Conservation (phyloP, 257 asterid species). For the Salvia rosmarinus region DNA sequence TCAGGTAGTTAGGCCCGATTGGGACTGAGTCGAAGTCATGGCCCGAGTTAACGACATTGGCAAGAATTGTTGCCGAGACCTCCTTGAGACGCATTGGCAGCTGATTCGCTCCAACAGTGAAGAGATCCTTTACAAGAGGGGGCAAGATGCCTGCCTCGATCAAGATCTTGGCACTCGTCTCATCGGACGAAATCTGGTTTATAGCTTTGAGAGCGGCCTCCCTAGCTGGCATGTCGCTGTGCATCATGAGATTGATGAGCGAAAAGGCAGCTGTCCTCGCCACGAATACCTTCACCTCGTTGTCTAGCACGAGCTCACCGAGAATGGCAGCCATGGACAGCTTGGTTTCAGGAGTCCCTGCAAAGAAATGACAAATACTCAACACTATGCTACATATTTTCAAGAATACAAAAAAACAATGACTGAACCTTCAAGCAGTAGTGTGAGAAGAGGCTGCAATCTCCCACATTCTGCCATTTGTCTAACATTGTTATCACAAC, state of each 20-base stretch:
- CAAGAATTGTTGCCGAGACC: slow-evolving; percentile 88
- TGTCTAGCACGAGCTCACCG: slow-evolving; percentile 80
- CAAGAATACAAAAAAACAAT: not conserved
- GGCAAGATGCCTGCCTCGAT: slow-evolving; percentile 91
- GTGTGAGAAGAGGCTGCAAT: slow-evolving; percentile 76
- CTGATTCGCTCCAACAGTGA: slow-evolving; percentile 69
- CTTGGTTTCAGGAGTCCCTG: slow-evolving; percentile 86
- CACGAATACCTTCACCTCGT: slow-evolving; percentile 74
- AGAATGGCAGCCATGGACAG: slow-evolving; percentile 85
- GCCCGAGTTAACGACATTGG: slow-evolving; percentile 82
- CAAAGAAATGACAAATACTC: slow-evolving; percentile 17
- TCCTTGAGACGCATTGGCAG: slow-evolving; percentile 80
- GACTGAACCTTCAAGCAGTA: slow-evolving; percentile 77
- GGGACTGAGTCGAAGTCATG: slow-evolving; percentile 65
- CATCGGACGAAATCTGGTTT: slow-evolving; percentile 85
- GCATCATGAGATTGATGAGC: slow-evolving; percentile 72
- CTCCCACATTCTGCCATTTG: slow-evolving; percentile 93
- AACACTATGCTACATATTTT: not conserved
- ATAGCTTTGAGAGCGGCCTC: slow-evolving; percentile 91
- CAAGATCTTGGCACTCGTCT: slow-evolving; percentile 74
- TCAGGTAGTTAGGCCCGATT: slow-evolving; percentile 72
- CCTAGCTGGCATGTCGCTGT: slow-evolving; percentile 54
- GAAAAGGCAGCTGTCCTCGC: slow-evolving; percentile 74
- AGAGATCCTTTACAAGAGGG: slow-evolving; percentile 86
- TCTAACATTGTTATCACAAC: slow-evolving; percentile 80